A percentile compares a stretch with the other conserved stretches of the same genome.
phyloP scores from a whole-genome alignment of 2,329 filamentous ascomycete genomes.

The Aspergillus spinulosporus region DNA sequence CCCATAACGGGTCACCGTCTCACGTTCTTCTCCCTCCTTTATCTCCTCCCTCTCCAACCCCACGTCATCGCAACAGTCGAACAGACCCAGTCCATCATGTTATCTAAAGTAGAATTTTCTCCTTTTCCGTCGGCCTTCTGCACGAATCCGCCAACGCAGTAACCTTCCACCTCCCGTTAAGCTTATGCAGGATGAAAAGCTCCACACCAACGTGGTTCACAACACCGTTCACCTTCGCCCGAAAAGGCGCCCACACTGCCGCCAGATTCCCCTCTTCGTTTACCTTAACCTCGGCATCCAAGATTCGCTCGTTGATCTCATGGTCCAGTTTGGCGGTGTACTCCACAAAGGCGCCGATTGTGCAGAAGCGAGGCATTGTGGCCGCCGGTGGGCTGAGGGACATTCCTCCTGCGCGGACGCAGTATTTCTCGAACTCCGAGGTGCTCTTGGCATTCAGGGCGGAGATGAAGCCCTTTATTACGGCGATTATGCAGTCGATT shows the following conservation, averaged over 20 bases:
- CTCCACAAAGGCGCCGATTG: conserved; percentile 38
- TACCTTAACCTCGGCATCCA: conserved; percentile 37
- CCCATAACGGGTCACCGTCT: no score
- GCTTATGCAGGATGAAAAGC: conserved; percentile 36
- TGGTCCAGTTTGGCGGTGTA: conserved; percentile 30
- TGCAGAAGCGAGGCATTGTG: conserved; percentile 35
- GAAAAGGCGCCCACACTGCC: conserved; percentile 38
- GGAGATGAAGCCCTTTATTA: conserved; percentile 32
- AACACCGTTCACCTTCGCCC: conserved; percentile 36
- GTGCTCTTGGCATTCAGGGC: conserved; percentile 34
- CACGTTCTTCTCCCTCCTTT: background rate
- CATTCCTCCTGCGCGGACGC: conserved; percentile 37
- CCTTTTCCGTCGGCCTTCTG: conserved; percentile 33
- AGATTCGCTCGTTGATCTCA: conserved; percentile 38
- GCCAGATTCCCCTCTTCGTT: conserved; percentile 32
- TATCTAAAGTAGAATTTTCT: conserved; percentile 22
- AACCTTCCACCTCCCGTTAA: conserved; percentile 37
- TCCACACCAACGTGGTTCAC: conserved; percentile 41
- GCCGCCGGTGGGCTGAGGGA: conserved; percentile 34
- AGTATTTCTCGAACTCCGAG: conserved; percentile 36
- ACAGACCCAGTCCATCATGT: background rate
- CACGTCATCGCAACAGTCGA: background rate
- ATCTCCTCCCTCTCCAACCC: background rate
- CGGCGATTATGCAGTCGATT: conserved; percentile 27
- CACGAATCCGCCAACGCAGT: conserved; percentile 40